Evolutionary conservation across 2,329 filamentous ascomycete species (phyloP).

Genomic region (Ceratocystis destructans): DNA sequence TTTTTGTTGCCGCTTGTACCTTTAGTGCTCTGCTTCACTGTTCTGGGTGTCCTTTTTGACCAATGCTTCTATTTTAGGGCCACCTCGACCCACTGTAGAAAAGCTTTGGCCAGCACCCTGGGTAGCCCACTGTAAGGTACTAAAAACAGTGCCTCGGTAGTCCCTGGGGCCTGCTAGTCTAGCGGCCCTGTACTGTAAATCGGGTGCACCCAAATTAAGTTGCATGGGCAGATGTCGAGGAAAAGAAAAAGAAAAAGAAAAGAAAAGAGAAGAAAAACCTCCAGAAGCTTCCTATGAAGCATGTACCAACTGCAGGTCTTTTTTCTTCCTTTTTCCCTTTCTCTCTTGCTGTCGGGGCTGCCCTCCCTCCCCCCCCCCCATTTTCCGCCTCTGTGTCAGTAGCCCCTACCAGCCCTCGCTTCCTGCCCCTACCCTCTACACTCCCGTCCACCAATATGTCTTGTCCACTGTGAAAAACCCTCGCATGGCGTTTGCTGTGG

Average conservation of each 20-base stretch:
- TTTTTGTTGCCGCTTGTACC: neutral
- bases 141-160: neutral
- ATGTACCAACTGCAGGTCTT: neutral
- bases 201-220: neutral
- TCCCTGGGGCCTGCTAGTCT: neutral
- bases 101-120: neutral
- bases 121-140: neutral
- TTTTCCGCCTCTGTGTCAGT: neutral
- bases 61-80: neutral
- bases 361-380: neutral
- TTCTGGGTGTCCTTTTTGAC: neutral
- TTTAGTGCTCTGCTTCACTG: neutral
- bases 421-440: conserved; percentile 29
- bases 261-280: too few species aligned
- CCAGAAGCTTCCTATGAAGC: neutral
- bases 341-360: neutral
- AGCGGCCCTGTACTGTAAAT: neutral
- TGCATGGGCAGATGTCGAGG: too few species aligned
- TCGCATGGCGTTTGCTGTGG: conserved; percentile 36
- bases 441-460: conserved; percentile 54
- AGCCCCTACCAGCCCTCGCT: neutral
- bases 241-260: too few species aligned
- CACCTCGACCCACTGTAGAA: neutral
- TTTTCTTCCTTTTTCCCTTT: neutral
- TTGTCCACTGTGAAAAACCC: conserved; percentile 43